A percentile compares a stretch with the other conserved stretches of the same genome.
phyloP scores from a whole-genome alignment of 805 yeast species.

The Kuraishia ogatae region DNA sequence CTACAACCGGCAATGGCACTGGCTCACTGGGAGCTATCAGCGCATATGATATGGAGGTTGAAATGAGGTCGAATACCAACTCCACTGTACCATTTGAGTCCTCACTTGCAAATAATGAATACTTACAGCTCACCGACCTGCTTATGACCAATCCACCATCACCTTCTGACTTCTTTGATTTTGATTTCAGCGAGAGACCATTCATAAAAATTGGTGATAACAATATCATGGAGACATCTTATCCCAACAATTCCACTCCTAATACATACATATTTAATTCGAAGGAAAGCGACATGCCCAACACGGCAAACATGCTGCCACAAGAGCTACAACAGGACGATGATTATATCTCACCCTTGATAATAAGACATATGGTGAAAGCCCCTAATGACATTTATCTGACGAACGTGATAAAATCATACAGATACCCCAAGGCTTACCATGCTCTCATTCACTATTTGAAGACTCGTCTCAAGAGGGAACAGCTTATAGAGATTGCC shows the following conservation, averaged over 20 bases:
- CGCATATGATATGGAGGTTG: background rate
- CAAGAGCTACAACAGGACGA: slow-evolving; percentile 26
- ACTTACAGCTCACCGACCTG: slow-evolving; percentile 29
- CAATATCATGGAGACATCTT: slow-evolving; percentile 21
- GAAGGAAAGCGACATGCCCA: slow-evolving; percentile 43
- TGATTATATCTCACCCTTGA: slow-evolving; percentile 49
- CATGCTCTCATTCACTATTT: slow-evolving; percentile 51
- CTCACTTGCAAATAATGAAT: slow-evolving; percentile 30
- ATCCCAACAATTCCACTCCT: slow-evolving; percentile 22
- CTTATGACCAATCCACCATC: slow-evolving; percentile 26
- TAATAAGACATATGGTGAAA: slow-evolving; percentile 47
- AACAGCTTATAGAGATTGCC: slow-evolving; percentile 32
- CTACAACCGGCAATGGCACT: background rate
- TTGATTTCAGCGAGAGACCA: slow-evolving; percentile 21
- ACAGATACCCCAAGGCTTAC: slow-evolving; percentile 55
- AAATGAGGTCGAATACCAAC: background rate
- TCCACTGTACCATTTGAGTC: slow-evolving; percentile 17
- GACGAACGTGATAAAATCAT: slow-evolving; percentile 33
- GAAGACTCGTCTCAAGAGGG: slow-evolving; percentile 37
- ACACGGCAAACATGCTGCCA: slow-evolving; percentile 36
- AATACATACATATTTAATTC: slow-evolving; percentile 40
- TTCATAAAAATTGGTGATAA: slow-evolving; percentile 19
- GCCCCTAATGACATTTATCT: slow-evolving; percentile 40
- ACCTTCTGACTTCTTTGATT: slow-evolving; percentile 19
- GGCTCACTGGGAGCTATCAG: background rate